Evolutionary conservation across 1,139 yeast genomes (phyloP).

Genomic region (Protomyces inouyei): DNA sequence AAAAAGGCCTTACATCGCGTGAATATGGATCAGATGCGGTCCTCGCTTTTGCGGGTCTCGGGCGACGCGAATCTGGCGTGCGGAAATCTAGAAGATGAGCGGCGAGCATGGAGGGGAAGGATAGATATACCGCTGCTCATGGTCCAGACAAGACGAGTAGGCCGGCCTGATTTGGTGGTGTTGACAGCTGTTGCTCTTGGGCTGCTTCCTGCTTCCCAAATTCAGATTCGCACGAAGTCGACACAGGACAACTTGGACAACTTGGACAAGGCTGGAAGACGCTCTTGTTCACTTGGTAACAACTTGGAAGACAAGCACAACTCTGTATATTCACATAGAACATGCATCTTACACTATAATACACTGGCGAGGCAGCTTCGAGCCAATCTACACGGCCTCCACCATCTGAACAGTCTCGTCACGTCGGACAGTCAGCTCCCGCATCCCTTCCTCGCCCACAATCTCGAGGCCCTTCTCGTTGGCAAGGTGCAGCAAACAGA

Average conservation of each 20-base stretch:
- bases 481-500: slow-evolving; percentile 78
- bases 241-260: too few species aligned
- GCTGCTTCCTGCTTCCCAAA: not conserved
- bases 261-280: not conserved
- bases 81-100: not conserved
- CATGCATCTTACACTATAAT: not conserved
- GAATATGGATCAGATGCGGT: not conserved
- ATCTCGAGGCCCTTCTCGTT: slow-evolving; percentile 77
- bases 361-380: not conserved
- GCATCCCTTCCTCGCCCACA: slow-evolving; percentile 50
- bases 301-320: not conserved
- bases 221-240: not conserved
- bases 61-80: not conserved
- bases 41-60: not conserved
- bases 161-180: too few species aligned
- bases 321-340: not conserved
- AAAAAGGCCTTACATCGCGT: not conserved
- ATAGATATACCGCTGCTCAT: not conserved
- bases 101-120: not conserved
- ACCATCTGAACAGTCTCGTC: slow-evolving; percentile 23
- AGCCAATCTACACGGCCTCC: slow-evolving; percentile 5
- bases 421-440: slow-evolving; percentile 23
- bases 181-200: not conserved
- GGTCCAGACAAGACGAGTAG: not conserved
- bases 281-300: not conserved